Conservation (phyloP, 768 basidiomycete genomes). For the Lactarius tabidus region DNA sequence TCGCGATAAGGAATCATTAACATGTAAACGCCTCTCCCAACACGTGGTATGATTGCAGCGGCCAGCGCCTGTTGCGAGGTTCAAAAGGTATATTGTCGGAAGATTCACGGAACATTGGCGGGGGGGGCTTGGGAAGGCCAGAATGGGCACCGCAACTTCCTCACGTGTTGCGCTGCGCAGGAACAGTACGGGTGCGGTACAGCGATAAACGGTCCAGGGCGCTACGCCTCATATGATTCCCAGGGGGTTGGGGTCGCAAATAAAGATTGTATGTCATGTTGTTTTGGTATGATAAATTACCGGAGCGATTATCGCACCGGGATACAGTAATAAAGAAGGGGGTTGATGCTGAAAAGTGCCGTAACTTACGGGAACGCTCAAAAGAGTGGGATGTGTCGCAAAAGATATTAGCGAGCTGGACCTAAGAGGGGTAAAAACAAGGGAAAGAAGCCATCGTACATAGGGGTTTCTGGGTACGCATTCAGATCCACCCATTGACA, state of each 20-base stretch:
- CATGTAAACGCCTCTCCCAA: background rate
- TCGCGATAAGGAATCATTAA: background rate
- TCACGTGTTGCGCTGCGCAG: background rate
- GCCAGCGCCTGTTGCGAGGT: background rate
- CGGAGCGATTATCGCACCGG: background rate
- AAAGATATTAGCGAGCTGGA: slow-evolving; percentile 5
- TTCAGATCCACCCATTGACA: slow-evolving; percentile 19
- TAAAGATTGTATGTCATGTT: slow-evolving; percentile 1
- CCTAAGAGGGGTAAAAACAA: background rate
- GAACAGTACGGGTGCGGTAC: background rate
- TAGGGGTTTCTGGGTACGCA: slow-evolving; percentile 3
- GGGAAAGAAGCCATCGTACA: slow-evolving; percentile 8
- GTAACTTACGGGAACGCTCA: background rate
- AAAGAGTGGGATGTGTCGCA: slow-evolving; percentile 5
- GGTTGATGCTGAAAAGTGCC: background rate
- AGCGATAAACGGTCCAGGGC: no score
- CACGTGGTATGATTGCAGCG: background rate
- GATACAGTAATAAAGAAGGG: background rate
- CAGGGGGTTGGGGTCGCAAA: background rate
- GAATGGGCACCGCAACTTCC: background rate
- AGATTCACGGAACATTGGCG: background rate
- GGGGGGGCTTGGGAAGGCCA: background rate
- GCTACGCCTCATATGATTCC: background rate
- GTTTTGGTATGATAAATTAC: slow-evolving; percentile 15
- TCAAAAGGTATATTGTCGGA: background rate